Conservation (phyloP, 768 basidiomycete species). For the Lentinula lateritia region DNA sequence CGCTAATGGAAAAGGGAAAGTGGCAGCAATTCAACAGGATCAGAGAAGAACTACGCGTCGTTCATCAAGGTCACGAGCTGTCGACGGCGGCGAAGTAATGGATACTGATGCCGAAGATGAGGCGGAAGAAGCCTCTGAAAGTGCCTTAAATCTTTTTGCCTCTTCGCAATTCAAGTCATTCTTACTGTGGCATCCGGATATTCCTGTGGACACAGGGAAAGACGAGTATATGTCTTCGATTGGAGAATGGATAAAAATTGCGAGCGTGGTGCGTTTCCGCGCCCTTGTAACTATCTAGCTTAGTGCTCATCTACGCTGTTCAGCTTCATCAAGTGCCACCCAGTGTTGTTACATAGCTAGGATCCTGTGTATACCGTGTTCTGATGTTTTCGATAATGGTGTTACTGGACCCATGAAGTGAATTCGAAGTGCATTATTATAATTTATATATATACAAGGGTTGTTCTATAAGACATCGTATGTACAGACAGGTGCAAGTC, state of each 20-base stretch:
- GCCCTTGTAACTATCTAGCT: background rate
- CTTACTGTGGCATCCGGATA: slow-evolving; percentile 74
- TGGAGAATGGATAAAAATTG: slow-evolving; percentile 65
- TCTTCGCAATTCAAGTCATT: slow-evolving; percentile 58
- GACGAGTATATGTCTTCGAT: slow-evolving; percentile 72
- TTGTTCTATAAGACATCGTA: too few species aligned
- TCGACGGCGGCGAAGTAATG: slow-evolving; percentile 15
- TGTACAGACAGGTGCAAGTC: background rate
- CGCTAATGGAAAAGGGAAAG: slow-evolving; percentile 10
- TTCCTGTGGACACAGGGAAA: slow-evolving; percentile 56
- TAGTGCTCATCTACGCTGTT: background rate
- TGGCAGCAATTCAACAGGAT: background rate
- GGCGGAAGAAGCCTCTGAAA: slow-evolving; percentile 20
- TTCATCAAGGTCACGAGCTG: slow-evolving; percentile 13
- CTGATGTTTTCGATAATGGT: too few species aligned
- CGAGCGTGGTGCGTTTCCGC: slow-evolving; percentile 46
- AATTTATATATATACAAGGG: too few species aligned
- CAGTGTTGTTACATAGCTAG: background rate
- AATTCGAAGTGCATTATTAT: too few species aligned
- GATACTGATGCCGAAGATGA: slow-evolving; percentile 21
- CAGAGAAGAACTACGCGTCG: slow-evolving; percentile 18
- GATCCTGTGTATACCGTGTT: too few species aligned
- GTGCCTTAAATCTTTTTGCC: slow-evolving; percentile 23
- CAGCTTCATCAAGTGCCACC: slow-evolving; percentile 4
- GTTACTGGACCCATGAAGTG: too few species aligned